Percentiles rank a stretch among this genome's conserved stretches.
phyloP scores from a whole-genome alignment of 2,329 filamentous ascomycete species.

The Metarhizium robertsii region DNA sequence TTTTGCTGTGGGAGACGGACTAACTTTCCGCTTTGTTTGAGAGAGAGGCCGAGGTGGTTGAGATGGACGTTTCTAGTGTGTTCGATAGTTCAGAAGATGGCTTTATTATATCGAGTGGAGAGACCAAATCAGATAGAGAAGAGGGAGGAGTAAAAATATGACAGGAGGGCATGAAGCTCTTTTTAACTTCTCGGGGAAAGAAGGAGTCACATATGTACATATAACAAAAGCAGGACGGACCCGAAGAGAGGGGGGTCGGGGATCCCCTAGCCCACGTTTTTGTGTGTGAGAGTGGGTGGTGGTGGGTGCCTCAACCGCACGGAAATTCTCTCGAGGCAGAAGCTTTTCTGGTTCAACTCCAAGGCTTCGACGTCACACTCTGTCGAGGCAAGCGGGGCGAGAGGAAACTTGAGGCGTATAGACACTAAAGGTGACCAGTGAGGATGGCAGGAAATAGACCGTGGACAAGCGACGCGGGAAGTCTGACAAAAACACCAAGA shows the following conservation, averaged over 20 bases:
- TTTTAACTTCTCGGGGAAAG: not conserved
- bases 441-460: not conserved
- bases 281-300: not conserved
- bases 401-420: not conserved
- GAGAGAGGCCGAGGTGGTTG: not conserved
- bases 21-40: not conserved
- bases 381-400: not conserved
- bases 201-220: not conserved
- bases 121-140: not conserved
- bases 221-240: not conserved
- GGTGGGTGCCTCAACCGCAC: not conserved
- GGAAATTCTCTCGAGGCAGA: not conserved
- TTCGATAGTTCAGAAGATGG: not conserved
- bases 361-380: not conserved
- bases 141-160: not conserved
- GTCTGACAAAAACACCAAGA: not conserved
- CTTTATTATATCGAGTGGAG: not conserved
- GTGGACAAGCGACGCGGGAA: not conserved
- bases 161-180: not conserved
- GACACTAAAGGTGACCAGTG: not conserved
- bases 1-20: not conserved
- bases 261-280: not conserved
- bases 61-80: not conserved
- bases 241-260: not conserved
- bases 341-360: not conserved